phyloP scores from a whole-genome alignment of 306 rosid species.

The Prunus dulcis region DNA sequence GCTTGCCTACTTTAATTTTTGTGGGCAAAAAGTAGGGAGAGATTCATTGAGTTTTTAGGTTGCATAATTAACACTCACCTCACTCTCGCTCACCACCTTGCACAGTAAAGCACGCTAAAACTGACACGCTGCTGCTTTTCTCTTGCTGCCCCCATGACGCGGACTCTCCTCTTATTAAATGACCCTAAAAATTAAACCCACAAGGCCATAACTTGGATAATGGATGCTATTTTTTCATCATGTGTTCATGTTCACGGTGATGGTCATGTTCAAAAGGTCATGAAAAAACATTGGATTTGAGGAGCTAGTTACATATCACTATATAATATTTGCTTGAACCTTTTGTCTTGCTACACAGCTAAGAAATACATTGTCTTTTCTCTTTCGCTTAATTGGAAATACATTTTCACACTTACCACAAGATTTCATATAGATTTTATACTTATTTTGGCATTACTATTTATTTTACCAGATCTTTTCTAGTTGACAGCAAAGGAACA shows the following conservation, averaged over 20 bases:
- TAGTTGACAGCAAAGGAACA: background rate
- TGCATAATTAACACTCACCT: conserved; percentile 21
- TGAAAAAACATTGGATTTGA: background rate
- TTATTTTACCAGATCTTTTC: background rate
- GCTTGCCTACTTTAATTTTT: conserved; percentile 2
- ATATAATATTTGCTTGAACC: background rate
- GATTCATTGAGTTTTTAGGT: conserved; percentile 38
- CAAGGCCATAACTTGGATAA: conserved; percentile 6
- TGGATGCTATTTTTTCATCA: background rate
- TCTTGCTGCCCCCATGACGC: conserved; percentile 31
- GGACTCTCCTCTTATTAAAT: conserved; percentile 35
- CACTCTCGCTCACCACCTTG: conserved; percentile 27
- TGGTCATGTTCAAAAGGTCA: background rate
- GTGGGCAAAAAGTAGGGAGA: conserved; percentile 27
- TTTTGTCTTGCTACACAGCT: background rate
- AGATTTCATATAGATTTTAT: background rate
- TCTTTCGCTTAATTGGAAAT: background rate
- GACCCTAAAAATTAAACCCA: conserved; percentile 18
- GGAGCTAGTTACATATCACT: background rate
- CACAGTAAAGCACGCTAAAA: conserved; percentile 68
- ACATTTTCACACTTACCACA: background rate
- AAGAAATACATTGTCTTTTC: background rate
- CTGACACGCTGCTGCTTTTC: conserved; percentile 55
- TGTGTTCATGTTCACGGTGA: background rate
- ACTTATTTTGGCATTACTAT: background rate